These are phyloP conservation scores for Vitis rupestris DNA, from an alignment of 164 flowering plant species.

Conservation along the genomic window DNA sequence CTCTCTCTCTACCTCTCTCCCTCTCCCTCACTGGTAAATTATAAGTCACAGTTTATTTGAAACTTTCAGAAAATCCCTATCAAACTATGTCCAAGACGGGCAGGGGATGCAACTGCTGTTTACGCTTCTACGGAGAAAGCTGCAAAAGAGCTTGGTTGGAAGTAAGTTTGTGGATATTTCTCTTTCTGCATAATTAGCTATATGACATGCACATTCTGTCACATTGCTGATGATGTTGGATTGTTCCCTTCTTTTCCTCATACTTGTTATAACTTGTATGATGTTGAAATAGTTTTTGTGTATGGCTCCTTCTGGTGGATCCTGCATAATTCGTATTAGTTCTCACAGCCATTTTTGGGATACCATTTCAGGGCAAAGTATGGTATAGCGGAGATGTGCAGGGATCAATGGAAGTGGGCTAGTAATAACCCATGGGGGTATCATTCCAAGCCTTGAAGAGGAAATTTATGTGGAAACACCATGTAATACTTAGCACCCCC, in stretches of 20 bases:
- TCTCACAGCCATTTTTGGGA: not conserved
- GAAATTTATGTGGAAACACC: too few relatives aligned
- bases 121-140: constrained; percentile 93
- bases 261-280: not conserved
- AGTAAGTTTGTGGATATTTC: constrained; percentile 43
- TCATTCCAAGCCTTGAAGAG: constrained; percentile 37
- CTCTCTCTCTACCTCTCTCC: not conserved
- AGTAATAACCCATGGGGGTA: constrained; percentile 70
- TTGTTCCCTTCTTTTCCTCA: not conserved
- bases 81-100: constrained; percentile 73
- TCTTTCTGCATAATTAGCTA: not conserved
- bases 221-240: not conserved
- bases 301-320: not conserved
- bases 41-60: not conserved
- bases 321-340: not conserved
- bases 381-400: constrained; percentile 75
- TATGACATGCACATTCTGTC: not conserved
- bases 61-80: constrained; percentile 56
- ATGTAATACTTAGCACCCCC: too few relatives aligned
- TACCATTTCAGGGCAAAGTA: constrained; percentile 59
- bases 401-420: constrained; percentile 88
- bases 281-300: not conserved
- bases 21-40: not conserved
- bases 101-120: constrained; percentile 93
- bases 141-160: constrained; percentile 84